phyloP scores from a whole-genome alignment of 106 monocot species.

The Dendrobium catenatum region DNA sequence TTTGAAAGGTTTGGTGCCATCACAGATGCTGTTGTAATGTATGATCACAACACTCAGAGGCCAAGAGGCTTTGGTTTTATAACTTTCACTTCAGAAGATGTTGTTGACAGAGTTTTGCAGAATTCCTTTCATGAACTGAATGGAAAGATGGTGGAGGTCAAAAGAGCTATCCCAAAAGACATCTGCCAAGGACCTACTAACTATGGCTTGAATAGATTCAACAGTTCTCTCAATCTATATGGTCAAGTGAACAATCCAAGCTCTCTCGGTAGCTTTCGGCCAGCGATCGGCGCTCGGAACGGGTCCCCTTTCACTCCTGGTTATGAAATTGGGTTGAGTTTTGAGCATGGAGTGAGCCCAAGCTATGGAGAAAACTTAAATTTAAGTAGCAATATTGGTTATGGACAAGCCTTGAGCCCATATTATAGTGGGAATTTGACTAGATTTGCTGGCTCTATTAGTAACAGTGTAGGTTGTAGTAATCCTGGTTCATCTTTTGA shows the following conservation, averaged over 20 bases:
- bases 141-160: slow-evolving; percentile 39
- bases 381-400: slow-evolving; percentile 33
- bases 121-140: slow-evolving; percentile 33
- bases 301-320: slow-evolving; percentile 55
- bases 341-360: slow-evolving; percentile 44
- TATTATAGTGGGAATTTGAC: slow-evolving; percentile 40
- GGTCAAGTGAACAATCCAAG: slow-evolving; percentile 41
- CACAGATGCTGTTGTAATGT: slow-evolving; percentile 38
- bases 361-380: slow-evolving; percentile 36
- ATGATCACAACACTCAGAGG: slow-evolving; percentile 37
- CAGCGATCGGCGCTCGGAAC: slow-evolving; percentile 37
- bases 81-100: slow-evolving; percentile 30
- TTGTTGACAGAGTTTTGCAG: slow-evolving; percentile 25
- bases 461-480: slow-evolving; percentile 34
- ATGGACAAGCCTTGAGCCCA: slow-evolving; percentile 37
- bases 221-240: slow-evolving; percentile 36
- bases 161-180: slow-evolving; percentile 32
- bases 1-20: slow-evolving; percentile 32
- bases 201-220: slow-evolving; percentile 29
- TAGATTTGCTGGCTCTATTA: slow-evolving; percentile 33
- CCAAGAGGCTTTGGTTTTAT: slow-evolving; percentile 38
- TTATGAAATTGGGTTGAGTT: slow-evolving; percentile 69
- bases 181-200: slow-evolving; percentile 30
- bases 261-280: slow-evolving; percentile 42
- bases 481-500: slow-evolving; percentile 37